Evolutionary conservation across 345 rosid genomes (phyloP), one percentile per base, ranked within the genome.

Genomic region (Alliaria petiolata): DNA sequence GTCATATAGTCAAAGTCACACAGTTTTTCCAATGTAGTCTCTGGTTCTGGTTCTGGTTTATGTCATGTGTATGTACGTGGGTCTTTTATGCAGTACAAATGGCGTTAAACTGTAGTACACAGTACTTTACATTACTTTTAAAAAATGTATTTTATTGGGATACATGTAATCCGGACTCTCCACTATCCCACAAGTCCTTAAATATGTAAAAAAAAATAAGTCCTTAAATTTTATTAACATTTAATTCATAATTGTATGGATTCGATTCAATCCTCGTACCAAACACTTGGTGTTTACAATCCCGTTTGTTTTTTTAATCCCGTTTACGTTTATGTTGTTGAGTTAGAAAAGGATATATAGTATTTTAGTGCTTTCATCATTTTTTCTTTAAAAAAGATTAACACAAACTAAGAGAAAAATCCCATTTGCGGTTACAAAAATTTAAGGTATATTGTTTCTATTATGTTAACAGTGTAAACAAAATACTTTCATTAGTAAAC

Each of bases 51-150:
- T 25, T 14, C 2, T 36, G n/a, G n/a, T n/a, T n/a, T n/a, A n/a
- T n/a, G n/a, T n/a, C n/a, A 30, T 40, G 54, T 51, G 53, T 34
- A 62, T 43, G 59, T 45, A 54, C 70, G 17, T 44, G 16, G 25
- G 58, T 66, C 58, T 55, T 33, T 38, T 19, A 57, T 66, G 72
- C 44, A 65, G 72, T 74, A 74, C 78, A 74, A 72, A 55, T 47
- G 59, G 65, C 6, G 59, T 56, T 72, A 65, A 65, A 66, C 67
- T 66, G 78, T 66, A 66, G 67, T 74, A 74, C 78, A 65, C 72
- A 66, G 78, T 74, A 74, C n/a, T n/a, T n/a, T n/a, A n/a, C n/a
- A n/a, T n/a, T n/a, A n/a, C n/a, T n/a, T n/a, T n/a, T n/a, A n/a
- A n/a, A n/a, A n/a, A n/a, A n/a, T n/a, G n/a, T n/a, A n/a, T n/a